These are phyloP conservation scores for Plasmodium coatneyi DNA, from an alignment of 169 alveolate genomes.

Conservation along the genomic window DNA sequence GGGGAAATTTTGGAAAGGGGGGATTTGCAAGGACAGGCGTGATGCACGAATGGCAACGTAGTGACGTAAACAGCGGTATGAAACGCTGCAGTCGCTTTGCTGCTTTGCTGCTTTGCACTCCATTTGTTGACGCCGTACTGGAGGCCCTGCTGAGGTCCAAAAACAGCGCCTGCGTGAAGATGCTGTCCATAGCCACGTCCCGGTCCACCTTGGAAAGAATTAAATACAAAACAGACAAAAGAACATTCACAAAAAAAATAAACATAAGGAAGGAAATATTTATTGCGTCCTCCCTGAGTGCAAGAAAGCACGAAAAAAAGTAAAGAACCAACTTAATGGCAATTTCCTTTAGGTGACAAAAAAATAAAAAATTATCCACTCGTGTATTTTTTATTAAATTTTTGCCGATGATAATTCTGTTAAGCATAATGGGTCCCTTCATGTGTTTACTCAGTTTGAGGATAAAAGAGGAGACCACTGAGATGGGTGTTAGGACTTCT, in stretches of 20 bases:
- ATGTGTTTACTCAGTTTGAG: conserved; percentile 44
- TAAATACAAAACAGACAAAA: conserved; percentile 14
- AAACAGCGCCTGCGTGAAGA: conserved; percentile 17
- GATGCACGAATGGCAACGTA: background rate
- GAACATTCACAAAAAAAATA: background rate
- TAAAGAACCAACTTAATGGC: conserved; percentile 24
- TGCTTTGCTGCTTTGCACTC: background rate
- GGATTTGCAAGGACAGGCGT: no score
- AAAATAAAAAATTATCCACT: conserved; percentile 37
- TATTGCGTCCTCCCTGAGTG: background rate
- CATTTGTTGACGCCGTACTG: background rate
- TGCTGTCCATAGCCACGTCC: conserved; percentile 19
- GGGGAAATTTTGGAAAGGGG: background rate
- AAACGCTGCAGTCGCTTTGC: background rate
- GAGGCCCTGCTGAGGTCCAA: background rate
- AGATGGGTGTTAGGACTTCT: conserved; percentile 12
- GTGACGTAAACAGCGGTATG: background rate
- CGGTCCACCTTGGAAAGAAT: conserved; percentile 34
- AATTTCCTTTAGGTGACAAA: conserved; percentile 56
- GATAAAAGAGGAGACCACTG: conserved; percentile 34
- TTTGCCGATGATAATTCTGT: conserved; percentile 41
- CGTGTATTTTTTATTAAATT: conserved; percentile 51
- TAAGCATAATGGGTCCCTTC: conserved; percentile 42
- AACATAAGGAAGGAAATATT: background rate
- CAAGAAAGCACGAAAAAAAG: conserved; percentile 2